phyloP scores from a whole-genome alignment of 306 rosid species.

The Lithocarpus polystachyus region DNA sequence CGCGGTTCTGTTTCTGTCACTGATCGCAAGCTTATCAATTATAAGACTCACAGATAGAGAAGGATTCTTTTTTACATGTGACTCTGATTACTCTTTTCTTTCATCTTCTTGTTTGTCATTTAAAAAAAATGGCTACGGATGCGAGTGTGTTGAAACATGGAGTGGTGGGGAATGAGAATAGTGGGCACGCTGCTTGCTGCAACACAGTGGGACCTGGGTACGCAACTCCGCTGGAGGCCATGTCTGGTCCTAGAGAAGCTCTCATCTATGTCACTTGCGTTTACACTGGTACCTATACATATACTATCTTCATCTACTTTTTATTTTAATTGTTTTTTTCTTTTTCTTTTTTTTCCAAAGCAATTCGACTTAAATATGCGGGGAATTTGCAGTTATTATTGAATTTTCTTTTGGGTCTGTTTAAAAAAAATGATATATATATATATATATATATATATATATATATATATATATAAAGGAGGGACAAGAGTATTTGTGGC shows the following conservation, averaged over 20 bases:
- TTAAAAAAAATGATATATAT: no score
- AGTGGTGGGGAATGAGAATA: slow-evolving; percentile 18
- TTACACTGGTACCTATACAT: slow-evolving; percentile 52
- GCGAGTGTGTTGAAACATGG: slow-evolving; percentile 6
- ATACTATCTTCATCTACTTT: neutral
- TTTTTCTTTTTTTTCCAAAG: neutral
- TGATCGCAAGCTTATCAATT: no score
- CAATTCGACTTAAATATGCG: neutral
- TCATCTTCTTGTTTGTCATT: neutral
- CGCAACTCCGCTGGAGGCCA: slow-evolving; percentile 71
- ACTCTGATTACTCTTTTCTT: neutral
- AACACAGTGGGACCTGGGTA: slow-evolving; percentile 84
- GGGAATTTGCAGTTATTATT: neutral
- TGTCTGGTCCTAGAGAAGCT: slow-evolving; percentile 80
- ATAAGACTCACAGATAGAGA: no score
- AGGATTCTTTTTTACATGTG: no score
- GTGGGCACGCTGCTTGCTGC: slow-evolving; percentile 40
- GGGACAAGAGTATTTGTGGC: no score
- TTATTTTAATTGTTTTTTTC: neutral
- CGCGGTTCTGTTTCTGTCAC: neutral
- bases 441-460: no score
- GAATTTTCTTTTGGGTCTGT: neutral
- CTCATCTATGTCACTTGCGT: slow-evolving; percentile 73
- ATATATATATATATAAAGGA: no score
- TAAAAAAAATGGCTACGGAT: slow-evolving; percentile 35